Conservation (phyloP, 441 rosid species). For the Brassica balearica region DNA sequence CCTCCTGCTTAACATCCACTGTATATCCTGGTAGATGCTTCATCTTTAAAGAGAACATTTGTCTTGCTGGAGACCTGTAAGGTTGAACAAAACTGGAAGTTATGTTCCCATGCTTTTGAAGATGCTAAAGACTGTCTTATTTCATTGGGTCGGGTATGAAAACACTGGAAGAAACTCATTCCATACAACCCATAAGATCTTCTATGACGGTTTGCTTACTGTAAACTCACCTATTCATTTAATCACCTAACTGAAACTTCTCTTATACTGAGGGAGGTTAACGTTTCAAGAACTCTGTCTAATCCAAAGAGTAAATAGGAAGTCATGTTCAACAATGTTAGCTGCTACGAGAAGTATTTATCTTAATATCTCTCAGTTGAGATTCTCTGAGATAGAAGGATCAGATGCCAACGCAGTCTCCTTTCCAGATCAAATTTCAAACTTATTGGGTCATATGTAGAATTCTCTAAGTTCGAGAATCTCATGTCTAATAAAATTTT, state of each 20-base stretch:
- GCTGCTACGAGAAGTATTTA: no score
- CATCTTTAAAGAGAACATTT: conserved; percentile 37
- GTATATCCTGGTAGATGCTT: conserved; percentile 32
- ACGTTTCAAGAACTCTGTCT: background rate
- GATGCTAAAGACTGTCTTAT: background rate
- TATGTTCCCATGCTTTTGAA: background rate
- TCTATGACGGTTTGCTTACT: background rate
- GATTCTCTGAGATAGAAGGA: conserved; percentile 36
- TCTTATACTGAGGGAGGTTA: background rate
- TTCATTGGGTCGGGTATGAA: background rate
- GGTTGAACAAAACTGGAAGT: background rate
- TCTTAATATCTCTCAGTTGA: conserved; percentile 5
- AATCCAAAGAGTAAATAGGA: no score
- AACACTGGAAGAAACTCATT: no score
- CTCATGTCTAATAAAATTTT: conserved; percentile 23
- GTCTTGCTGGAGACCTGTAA: background rate
- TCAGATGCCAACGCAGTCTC: conserved; percentile 27
- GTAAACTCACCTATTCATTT: background rate
- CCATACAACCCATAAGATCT: background rate
- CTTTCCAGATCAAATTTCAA: conserved; percentile 21
- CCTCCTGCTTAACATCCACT: conserved; percentile 17
- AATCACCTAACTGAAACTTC: background rate
- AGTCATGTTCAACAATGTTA: no score
- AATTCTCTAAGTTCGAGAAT: conserved; percentile 29
- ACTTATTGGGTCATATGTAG: conserved; percentile 3